Base-by-base conservation (phyloP, 805 yeast species). In the Ogataea henricii region DNA sequence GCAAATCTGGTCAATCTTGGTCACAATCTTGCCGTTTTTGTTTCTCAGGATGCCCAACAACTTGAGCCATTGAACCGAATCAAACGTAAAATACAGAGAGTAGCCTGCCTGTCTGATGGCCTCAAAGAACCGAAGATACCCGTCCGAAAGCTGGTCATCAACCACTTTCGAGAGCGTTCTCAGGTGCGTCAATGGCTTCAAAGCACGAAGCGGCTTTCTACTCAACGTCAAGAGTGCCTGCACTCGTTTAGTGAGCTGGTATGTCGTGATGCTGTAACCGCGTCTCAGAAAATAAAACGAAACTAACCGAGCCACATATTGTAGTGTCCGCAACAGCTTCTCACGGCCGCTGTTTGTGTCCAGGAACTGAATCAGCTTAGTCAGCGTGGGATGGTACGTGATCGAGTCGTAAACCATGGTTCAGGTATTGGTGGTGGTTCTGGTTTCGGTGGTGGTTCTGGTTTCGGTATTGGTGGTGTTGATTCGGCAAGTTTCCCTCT, bases 181-280 rank as follows among this genome's bases (percentile, higher is more conserved):
- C 46, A 87, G 62, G 63, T 85, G 89, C 58, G 75, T 76, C 59
- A 91, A 70, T 1, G 96, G 96, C 69, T 90, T 91, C 53, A 89
- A 79, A 61, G 85, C 82, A 61, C 97, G 80, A 73, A 91, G 70
- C 18, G 90, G 83, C 71, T 92, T 92, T 66, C 98, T 82, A 53
- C 88, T 76, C 49, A 84, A 66, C 1, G 88, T 77, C 25, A 89
- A 77, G 54, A 85, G 82, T 38, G 63, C 64, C 68, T 84, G 87
- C 52, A 89, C 66, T 18, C 76, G 71, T 56, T 76, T 77, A 64
- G 82, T 76, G 49, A 77, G 64, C 40, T 67, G 66, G 27, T 84
- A 76, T 6, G 73, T 54, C 45, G 73, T 76, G 46, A 64, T 64
- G 23, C 80, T 59, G 60, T 70, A 79, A 17, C 88, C 89, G 55